Percentiles rank a stretch among this genome's conserved stretches.
phyloP scores from a whole-genome alignment of 352 stramenopile species.

The Pythium rhizo-oryzae region DNA sequence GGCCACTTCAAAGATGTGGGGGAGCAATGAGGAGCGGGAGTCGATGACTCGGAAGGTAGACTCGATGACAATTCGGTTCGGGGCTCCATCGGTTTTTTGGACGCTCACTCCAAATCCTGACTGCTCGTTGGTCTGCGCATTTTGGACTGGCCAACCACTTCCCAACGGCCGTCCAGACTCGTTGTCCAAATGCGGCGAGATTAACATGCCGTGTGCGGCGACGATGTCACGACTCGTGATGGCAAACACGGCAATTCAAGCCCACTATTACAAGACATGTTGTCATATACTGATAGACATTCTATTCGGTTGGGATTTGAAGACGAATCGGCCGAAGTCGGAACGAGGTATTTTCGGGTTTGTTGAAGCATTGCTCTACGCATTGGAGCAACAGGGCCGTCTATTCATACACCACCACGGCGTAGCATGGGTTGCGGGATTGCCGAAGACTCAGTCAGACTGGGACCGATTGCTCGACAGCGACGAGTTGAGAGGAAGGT shows the following conservation, averaged over 20 bases:
- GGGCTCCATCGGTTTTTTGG: conserved; percentile 33
- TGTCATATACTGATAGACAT: conserved; percentile 20
- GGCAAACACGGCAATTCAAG: conserved; percentile 17
- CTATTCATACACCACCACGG: conserved; percentile 33
- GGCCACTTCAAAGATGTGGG: conserved; percentile 30
- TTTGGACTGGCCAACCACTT: conserved; percentile 26
- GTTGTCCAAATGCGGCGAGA: background rate
- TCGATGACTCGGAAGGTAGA: conserved; percentile 22
- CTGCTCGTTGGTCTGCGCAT: conserved; percentile 25
- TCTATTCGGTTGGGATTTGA: conserved; percentile 25
- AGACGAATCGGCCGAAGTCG: conserved; percentile 23
- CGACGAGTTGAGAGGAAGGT: conserved; percentile 2
- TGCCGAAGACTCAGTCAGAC: conserved; percentile 30
- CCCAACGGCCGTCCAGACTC: conserved; percentile 14
- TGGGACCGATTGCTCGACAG: conserved; percentile 24
- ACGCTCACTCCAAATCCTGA: conserved; percentile 39
- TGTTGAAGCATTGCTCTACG: conserved; percentile 28
- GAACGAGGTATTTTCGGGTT: conserved; percentile 26
- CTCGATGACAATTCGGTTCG: conserved; percentile 26
- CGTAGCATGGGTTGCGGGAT: conserved; percentile 27
- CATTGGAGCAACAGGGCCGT: conserved; percentile 29
- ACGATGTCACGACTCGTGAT: conserved; percentile 22
- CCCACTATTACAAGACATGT: conserved; percentile 20
- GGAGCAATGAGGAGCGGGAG: conserved; percentile 32
- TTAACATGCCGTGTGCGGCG: conserved; percentile 19